Evolutionary conservation across 441 rosid species (phyloP).

Genomic region (Pelargonium exstipulatum): DNA sequence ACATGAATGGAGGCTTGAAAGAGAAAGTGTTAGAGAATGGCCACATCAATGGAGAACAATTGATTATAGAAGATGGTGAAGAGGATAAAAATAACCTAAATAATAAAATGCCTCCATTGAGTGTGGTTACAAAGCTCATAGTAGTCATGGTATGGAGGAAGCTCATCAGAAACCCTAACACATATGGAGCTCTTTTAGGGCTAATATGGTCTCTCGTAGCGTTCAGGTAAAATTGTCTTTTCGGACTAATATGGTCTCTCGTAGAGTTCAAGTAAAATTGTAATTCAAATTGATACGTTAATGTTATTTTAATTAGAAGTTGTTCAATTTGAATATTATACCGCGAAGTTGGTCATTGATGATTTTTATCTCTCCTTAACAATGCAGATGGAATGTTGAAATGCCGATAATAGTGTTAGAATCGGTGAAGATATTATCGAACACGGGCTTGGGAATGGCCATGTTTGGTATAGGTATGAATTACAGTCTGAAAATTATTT

Average conservation of each 20-base stretch:
- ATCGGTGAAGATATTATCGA: slow-evolving; percentile 27
- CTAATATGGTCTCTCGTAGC: slow-evolving; percentile 26
- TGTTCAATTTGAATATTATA: too few relatives aligned
- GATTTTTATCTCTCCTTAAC: too few relatives aligned
- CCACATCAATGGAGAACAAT: not conserved
- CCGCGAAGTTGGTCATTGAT: too few relatives aligned
- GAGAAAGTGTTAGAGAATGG: not conserved
- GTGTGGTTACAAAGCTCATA: slow-evolving; percentile 5
- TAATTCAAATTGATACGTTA: not conserved
- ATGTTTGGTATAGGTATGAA: slow-evolving; percentile 32
- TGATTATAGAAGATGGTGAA: not conserved
- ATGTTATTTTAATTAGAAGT: not conserved
- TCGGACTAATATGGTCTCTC: too few relatives aligned
- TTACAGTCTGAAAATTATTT: not conserved
- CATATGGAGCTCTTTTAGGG: slow-evolving; percentile 24
- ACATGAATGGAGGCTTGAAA: not conserved
- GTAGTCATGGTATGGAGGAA: slow-evolving; percentile 27
- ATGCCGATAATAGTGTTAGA: slow-evolving; percentile 22
- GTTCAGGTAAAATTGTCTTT: slow-evolving; percentile 17
- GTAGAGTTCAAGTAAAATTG: too few relatives aligned
- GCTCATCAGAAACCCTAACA: slow-evolving; percentile 28
- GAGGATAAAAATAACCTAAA: not conserved
- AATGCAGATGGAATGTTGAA: slow-evolving; percentile 17
- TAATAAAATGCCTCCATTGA: not conserved
- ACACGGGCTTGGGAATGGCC: slow-evolving; percentile 32